Conservation (phyloP, 371 early-diverging fungal genomes). For the Paraphysoderma sedebokerense region DNA sequence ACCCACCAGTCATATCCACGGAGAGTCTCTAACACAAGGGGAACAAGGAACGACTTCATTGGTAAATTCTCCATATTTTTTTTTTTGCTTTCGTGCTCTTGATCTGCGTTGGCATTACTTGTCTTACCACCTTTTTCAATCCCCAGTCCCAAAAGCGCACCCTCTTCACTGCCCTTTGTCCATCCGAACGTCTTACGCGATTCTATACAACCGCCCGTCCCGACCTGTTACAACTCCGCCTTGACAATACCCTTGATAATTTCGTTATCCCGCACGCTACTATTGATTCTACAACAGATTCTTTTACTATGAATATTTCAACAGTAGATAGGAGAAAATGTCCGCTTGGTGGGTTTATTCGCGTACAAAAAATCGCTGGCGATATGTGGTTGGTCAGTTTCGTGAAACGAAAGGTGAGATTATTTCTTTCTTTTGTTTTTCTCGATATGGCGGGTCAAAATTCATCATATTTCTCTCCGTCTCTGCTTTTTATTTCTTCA, state of each 20-base stretch:
- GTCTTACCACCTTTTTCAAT: too few species aligned
- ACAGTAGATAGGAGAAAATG: slow-evolving; percentile 40
- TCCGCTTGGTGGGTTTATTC: slow-evolving; percentile 32
- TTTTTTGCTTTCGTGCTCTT: not conserved
- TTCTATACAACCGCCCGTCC: slow-evolving; percentile 19
- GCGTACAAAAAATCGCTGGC: slow-evolving; percentile 19
- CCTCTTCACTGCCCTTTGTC: slow-evolving; percentile 11
- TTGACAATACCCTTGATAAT: slow-evolving; percentile 15
- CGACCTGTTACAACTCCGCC: slow-evolving; percentile 12
- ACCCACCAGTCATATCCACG: not conserved
- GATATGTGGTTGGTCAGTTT: slow-evolving; percentile 26
- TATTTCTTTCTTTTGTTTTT: not conserved
- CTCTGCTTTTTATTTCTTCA: too few species aligned
- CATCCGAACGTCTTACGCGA: slow-evolving; percentile 27
- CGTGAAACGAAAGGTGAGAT: slow-evolving; percentile 20
- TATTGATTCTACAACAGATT: not conserved
- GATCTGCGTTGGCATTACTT: too few species aligned
- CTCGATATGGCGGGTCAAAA: not conserved
- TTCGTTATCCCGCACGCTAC: slow-evolving; percentile 30
- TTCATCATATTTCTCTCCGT: too few species aligned
- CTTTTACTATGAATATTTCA: slow-evolving; percentile 19
- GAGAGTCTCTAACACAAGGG: not conserved
- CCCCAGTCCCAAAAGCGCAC: not conserved
- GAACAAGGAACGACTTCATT: not conserved
- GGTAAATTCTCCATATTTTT: not conserved